Conservation (phyloP, 169 alveolate genomes). For the Cystoisospora suis region DNA sequence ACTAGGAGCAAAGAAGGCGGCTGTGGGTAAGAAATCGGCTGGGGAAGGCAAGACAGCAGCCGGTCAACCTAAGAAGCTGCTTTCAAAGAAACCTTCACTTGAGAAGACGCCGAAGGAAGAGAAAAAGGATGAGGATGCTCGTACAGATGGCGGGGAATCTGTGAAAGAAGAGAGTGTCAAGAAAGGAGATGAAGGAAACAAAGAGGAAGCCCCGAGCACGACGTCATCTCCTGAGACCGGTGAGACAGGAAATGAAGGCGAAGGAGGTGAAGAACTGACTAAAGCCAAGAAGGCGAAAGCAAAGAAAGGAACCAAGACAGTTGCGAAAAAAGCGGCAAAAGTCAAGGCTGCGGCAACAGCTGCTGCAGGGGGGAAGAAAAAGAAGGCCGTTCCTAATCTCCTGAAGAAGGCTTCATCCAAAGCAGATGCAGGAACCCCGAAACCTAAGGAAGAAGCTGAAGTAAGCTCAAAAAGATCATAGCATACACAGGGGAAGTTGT, state of each 20-base stretch:
- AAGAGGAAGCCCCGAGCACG: neutral
- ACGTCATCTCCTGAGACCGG: neutral
- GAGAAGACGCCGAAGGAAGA: neutral
- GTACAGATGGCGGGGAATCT: no score
- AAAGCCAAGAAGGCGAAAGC: neutral
- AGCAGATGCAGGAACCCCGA: no score
- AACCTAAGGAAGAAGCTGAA: no score
- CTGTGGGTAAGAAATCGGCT: neutral
- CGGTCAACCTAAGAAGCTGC: neutral
- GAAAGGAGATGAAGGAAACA: neutral
- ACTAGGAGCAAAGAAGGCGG: no score
- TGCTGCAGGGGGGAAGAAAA: no score
- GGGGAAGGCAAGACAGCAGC: neutral
- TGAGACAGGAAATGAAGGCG: neutral
- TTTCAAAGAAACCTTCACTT: neutral
- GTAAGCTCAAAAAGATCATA: no score
- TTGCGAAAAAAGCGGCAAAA: neutral
- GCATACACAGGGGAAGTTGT: no score
- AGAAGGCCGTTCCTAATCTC: neutral
- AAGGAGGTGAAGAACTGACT: neutral
- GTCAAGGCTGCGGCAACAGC: neutral
- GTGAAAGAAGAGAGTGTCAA: neutral
- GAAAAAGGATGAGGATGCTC: neutral
- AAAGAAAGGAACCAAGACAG: neutral
- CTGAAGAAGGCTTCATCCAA: neutral